Base-by-base conservation (phyloP, 208 protist genomes). In the Naegleria fowleri region DNA sequence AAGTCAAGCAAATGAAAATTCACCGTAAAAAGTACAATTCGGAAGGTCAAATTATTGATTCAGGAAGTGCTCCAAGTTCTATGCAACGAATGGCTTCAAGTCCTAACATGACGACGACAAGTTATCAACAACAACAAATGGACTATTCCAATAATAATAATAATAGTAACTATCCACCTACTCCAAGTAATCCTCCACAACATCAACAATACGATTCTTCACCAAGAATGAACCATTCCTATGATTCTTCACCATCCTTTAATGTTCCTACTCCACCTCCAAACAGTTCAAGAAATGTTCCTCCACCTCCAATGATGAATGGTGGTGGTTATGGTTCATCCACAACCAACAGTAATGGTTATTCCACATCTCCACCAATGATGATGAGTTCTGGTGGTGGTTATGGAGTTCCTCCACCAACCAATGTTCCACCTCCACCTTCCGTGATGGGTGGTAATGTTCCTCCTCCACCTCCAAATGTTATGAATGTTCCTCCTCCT, bases 1-100 rank as follows among this genome's bases (percentile, higher is more conserved):
- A 86, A 86, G 83, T 86, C 38, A 48, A 86, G n/a, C 33, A 86
- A 48, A 86, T 86, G 11, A n/a, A 16, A 43, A 22, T 86, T 29
- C 83, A 43, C 48, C 83, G 40, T 86, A 40, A 86, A 43, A 86
- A 86, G 38, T 86, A 86, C 38, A 86, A 86, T 33, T 38, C 33
- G 0, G 83, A 86, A 40, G 83, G 83, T 51, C 11, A 43, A 86
- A 29, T 86, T 5, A 43, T 86, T 48, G 25, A 58, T 22, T 16
- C 6, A 15, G 29, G 29, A 9, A 48, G 43, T 48, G 43, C 5
- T 48, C 5, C 5, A 9, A 25, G 2, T 36, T 36, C 7, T 15
- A 36, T 36, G 16, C 9, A 19, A 36, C 13, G 29, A 79, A 9
- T n/a, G 13, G 67, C 29, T 33, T 79, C 67, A 6, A 29, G 25